Evolutionary conservation across 768 basidiomycete genomes (phyloP), one percentile per base, ranked within the genome.

Genomic region (Boletus barrowsii): DNA sequence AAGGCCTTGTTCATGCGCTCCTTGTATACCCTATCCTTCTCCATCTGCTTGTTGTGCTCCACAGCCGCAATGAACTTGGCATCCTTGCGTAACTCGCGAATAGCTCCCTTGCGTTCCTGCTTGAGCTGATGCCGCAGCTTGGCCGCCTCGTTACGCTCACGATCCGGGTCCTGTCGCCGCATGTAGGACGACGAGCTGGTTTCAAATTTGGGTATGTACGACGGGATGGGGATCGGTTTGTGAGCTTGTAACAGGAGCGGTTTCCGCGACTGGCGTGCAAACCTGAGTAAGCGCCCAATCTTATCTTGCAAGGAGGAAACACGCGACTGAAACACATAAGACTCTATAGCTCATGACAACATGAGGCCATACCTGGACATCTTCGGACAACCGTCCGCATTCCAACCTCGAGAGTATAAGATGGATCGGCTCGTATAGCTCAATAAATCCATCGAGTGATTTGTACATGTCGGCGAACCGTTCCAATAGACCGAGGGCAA

Each of bases 81-180:
- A 68, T 99, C 97, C 77, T 98, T 98, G 56, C 97, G 84, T 49
- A 99, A 77, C 68, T 99, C 97, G 43, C 96, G 79, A 57, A 99
- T 93, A 5, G 97, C 97, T 42, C 97, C 95, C 78, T 98, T 98
- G 66, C 83, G 78, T 77, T 98, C 97, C 74, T 98, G 88, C 75
- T 95, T 95, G 76, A 93, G 88, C 67, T 94, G 84, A 39, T 83
- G 81, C 51, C 89, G 87, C 64, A 99, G 73, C 71, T 98, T 98
- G 53, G 86, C 73, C 0, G 85, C 83, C 60, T 90, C 90, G 67
- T 92, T 93, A 39, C 91, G 84, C 64, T 96, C 94, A 56, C 84
- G 84, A 70, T 99, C 94, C 10, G 96, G 95, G 70, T 98, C 97
- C 65, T 88, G 88, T 49, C 79, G 77, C 47, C 86, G 87, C 56